Evolutionary conservation across 441 rosid genomes (phyloP).

Genomic region (Cnidoscolus chayamansa): DNA sequence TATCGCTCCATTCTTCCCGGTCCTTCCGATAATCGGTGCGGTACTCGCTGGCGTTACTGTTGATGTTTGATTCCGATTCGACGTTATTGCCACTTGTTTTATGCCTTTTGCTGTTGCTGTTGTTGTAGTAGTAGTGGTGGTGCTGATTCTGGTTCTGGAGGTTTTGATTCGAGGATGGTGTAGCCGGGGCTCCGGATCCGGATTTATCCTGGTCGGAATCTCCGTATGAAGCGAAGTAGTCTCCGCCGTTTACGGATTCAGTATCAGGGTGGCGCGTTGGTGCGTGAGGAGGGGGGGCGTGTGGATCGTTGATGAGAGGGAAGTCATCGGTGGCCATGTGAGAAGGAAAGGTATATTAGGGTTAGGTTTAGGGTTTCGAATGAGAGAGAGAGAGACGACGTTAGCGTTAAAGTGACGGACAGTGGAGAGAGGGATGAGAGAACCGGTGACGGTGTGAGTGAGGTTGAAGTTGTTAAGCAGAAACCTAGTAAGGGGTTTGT

Average conservation of each 20-base stretch:
- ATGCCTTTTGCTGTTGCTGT: constrained; percentile 27
- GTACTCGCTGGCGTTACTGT: constrained; percentile 18
- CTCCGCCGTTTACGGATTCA: constrained; percentile 27
- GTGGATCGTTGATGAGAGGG: constrained; percentile 27
- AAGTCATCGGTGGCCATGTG: constrained; percentile 38
- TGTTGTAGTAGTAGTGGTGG: constrained; percentile 9
- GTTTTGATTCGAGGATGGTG: constrained; percentile 31
- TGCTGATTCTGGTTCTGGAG: not conserved
- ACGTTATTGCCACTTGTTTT: constrained; percentile 17
- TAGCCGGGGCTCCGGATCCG: constrained; percentile 28
- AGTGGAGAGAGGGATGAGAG: not conserved
- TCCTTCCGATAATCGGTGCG: constrained; percentile 54
- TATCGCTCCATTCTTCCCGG: constrained; percentile 89
- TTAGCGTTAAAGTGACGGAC: constrained; percentile 22
- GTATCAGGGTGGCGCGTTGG: constrained; percentile 18
- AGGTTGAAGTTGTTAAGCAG: not conserved
- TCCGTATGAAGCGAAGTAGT: constrained; percentile 24
- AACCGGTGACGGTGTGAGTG: constrained; percentile 22
- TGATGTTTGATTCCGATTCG: constrained; percentile 27
- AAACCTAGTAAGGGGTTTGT: constrained; percentile 23
- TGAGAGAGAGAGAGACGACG: constrained; percentile 27
- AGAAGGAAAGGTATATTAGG: not conserved
- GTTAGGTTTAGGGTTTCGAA: not conserved
- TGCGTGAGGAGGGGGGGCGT: constrained; percentile 26
- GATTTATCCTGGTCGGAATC: constrained; percentile 27